phyloP scores from a whole-genome alignment of 768 basidiomycete genomes.

The Tricholoma bakamatsutake region DNA sequence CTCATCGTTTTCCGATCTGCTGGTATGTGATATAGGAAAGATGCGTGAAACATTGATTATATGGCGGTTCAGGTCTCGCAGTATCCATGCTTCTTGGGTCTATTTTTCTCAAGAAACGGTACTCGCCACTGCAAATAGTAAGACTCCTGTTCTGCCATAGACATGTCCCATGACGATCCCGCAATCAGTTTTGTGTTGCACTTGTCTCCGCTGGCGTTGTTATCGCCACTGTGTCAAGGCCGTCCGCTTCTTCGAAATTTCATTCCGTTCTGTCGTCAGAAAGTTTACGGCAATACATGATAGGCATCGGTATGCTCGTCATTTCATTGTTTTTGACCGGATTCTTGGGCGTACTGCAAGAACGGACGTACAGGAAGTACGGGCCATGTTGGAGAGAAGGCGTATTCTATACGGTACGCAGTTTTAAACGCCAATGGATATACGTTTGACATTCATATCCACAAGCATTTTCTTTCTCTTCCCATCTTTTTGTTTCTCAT shows the following conservation, averaged over 20 bases:
- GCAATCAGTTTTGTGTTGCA: slow-evolving; percentile 50
- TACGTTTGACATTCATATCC: not conserved
- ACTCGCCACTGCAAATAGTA: slow-evolving; percentile 58
- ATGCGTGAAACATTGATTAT: slow-evolving; percentile 1
- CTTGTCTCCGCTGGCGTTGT: slow-evolving; percentile 68
- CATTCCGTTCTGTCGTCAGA: slow-evolving; percentile 18
- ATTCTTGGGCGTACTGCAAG: slow-evolving; percentile 68
- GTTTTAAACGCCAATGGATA: not conserved
- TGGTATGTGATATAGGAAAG: slow-evolving; percentile 33
- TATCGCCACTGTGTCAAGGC: slow-evolving; percentile 64
- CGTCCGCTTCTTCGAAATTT: slow-evolving; percentile 20
- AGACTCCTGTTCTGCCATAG: slow-evolving; percentile 14
- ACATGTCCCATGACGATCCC: not conserved
- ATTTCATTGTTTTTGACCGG: slow-evolving; percentile 63
- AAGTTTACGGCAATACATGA: slow-evolving; percentile 43
- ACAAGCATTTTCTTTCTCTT: slow-evolving; percentile 72
- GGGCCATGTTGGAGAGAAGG: slow-evolving; percentile 82
- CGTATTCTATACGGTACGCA: slow-evolving; percentile 73
- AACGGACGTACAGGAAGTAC: slow-evolving; percentile 65
- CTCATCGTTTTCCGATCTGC: slow-evolving; percentile 85
- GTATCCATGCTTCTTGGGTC: slow-evolving; percentile 74
- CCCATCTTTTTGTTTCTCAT: slow-evolving; percentile 66
- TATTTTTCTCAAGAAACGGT: slow-evolving; percentile 51
- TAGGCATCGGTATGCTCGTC: slow-evolving; percentile 67
- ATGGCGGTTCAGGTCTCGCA: slow-evolving; percentile 46